Conservation (phyloP, 2,329 filamentous ascomycete genomes). For the Talaromyces piceae region DNA sequence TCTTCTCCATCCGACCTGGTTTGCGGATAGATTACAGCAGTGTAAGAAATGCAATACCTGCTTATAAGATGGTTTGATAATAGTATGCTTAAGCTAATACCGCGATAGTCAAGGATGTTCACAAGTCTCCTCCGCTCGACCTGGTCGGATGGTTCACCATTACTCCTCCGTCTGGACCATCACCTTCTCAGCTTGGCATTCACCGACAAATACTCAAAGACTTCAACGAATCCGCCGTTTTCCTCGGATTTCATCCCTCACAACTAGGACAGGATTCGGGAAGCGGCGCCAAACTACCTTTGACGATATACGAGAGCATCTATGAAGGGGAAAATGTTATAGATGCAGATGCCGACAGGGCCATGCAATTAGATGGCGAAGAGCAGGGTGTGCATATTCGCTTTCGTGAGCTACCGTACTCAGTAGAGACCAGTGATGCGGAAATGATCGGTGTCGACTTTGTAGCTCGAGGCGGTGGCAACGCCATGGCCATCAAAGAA, state of each 20-base stretch:
- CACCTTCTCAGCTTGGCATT: constrained; percentile 59
- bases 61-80: background rate
- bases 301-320: constrained; percentile 84
- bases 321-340: constrained; percentile 61
- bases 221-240: constrained; percentile 77
- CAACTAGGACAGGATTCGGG: constrained; percentile 44
- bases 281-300: constrained; percentile 71
- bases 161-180: constrained; percentile 63
- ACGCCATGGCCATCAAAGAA: constrained; percentile 56
- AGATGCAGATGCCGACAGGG: constrained; percentile 51
- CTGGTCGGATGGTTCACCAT: constrained; percentile 91
- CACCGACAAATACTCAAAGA: constrained; percentile 67
- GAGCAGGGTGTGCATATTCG: constrained; percentile 53
- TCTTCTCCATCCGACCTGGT: constrained; percentile 63
- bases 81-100: constrained; percentile 5
- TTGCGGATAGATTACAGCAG: constrained; percentile 70
- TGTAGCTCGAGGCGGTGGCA: constrained; percentile 75
- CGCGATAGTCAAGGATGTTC: constrained; percentile 71
- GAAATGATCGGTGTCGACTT: constrained; percentile 98
- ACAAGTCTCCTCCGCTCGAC: constrained; percentile 74
- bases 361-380: constrained; percentile 66
- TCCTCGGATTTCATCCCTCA: constrained; percentile 78
- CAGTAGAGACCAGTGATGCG: constrained; percentile 86
- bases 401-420: constrained; percentile 78
- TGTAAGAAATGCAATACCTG: constrained; percentile 50